Evolutionary conservation across 306 rosid genomes (phyloP).

Genomic region (Aeschynomene evenia): DNA sequence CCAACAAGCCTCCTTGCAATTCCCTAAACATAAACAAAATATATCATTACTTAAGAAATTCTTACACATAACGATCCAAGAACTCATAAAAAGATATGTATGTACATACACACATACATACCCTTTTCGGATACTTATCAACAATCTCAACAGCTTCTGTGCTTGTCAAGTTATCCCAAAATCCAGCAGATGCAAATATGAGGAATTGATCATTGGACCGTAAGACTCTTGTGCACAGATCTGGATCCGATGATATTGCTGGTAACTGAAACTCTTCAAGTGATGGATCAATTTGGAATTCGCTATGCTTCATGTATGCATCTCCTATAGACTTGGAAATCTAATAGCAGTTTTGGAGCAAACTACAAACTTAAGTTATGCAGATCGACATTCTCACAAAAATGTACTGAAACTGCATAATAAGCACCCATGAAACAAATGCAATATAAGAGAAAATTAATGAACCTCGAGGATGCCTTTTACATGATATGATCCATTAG

Average conservation of each 20-base stretch:
- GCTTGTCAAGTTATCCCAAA: constrained; percentile 64
- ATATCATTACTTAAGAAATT: too few species aligned
- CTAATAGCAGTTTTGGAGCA: constrained; percentile 29
- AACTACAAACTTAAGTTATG: too few species aligned
- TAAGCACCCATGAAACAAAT: too few species aligned
- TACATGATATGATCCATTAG: background rate
- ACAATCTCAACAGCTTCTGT: constrained; percentile 65
- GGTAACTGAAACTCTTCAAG: constrained; percentile 53
- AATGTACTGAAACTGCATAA: too few species aligned
- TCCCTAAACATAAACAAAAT: too few species aligned
- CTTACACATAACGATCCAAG: background rate
- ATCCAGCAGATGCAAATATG: constrained; percentile 72
- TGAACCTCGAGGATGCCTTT: background rate
- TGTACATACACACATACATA: too few species aligned
- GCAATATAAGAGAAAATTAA: background rate
- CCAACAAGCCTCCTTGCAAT: constrained; percentile 55
- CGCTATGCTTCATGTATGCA: constrained; percentile 64
- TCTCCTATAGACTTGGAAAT: constrained; percentile 74
- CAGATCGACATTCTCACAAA: too few species aligned
- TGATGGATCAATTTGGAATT: constrained; percentile 47
- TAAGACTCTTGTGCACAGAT: constrained; percentile 40
- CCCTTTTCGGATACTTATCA: constrained; percentile 45
- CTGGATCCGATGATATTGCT: constrained; percentile 65
- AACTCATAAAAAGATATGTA: too few species aligned
- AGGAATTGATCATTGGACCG: constrained; percentile 48